A percentile compares a stretch with the other conserved stretches of the same genome.
phyloP scores from a whole-genome alignment of 2,329 filamentous ascomycete genomes.

The Monosporascus sp. region DNA sequence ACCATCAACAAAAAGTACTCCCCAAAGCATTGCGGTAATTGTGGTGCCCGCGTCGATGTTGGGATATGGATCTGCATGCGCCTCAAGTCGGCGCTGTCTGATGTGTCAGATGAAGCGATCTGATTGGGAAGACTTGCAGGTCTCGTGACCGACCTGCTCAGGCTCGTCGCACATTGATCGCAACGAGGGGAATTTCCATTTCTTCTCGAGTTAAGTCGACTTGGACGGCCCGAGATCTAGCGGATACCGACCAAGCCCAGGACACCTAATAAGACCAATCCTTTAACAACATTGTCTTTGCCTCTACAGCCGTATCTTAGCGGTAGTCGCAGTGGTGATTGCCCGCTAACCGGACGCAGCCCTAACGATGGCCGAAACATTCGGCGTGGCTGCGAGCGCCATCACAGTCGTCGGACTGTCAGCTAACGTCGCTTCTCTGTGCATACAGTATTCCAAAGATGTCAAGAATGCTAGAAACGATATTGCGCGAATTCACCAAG shows the following conservation, averaged over 20 bases:
- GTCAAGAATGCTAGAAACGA: constrained; percentile 24
- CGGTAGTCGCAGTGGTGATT: no score
- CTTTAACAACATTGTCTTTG: no score
- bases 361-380: constrained; percentile 13
- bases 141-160: background rate
- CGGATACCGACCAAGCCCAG: background rate
- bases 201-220: background rate
- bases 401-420: constrained; percentile 20
- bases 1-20: no score
- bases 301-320: no score
- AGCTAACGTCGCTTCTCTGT: constrained; percentile 27
- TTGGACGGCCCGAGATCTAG: background rate
- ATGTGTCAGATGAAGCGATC: background rate
- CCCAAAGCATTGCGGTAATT: no score
- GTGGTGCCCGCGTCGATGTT: no score
- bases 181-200: background rate
- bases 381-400: constrained; percentile 28
- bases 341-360: background rate
- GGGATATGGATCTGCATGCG: no score
- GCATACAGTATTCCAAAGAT: constrained; percentile 27
- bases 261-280: background rate
- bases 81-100: no score
- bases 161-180: no score
- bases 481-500: constrained; percentile 24
- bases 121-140: background rate